Base-by-base conservation (phyloP, 2,329 filamentous ascomycete genomes). In the Kalmusia sp. region DNA sequence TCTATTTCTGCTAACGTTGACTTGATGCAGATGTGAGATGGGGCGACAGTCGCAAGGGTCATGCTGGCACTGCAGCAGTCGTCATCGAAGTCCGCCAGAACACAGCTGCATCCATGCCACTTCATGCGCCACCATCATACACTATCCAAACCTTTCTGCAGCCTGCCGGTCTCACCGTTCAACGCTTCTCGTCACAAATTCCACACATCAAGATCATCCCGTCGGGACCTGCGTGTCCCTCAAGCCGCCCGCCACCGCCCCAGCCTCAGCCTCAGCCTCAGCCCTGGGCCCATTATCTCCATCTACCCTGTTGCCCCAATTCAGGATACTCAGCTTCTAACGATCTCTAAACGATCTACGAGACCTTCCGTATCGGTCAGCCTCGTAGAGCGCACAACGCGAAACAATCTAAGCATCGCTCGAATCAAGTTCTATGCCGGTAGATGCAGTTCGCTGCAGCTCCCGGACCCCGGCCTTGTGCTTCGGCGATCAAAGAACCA, bases 401-500 rank as follows among this genome's bases (percentile, higher is more conserved):
- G 7, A 28, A 28, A 28, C 27, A 28, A 28, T 6, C 6, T 28
- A 28, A 7, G 27, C 27, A 28, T 28, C n/a, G 27, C 12, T 28
- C 27, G 27, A 28, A 28, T 28, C 27, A 28, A 28, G 27, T 28
- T n/a, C 27, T 6, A 28, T 28, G 44, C 31, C 44, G 31, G 44
- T 47, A 47, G 31, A 47, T 47, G 44, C 44, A 37, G 31, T 3
- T n/a, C 15, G 3, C 9, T 14, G 24, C 25, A 21, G 35, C 35
- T n/a, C n/a, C 22, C 15, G 28, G 12, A 22, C 28, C 35, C 37
- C 7, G 35, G 15, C 37, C 19, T 19, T 12, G 21, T 28, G 24
- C 25, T 31, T 49, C 51, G 51, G 45, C 31, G 45, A 46, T 34
- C 51, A 53, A 49, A 31, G 25, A 15, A 40, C 46, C 46, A 40